Base-by-base conservation (phyloP, 192 early-diverging fungal species). In the Backusella mclennaniae region DNA sequence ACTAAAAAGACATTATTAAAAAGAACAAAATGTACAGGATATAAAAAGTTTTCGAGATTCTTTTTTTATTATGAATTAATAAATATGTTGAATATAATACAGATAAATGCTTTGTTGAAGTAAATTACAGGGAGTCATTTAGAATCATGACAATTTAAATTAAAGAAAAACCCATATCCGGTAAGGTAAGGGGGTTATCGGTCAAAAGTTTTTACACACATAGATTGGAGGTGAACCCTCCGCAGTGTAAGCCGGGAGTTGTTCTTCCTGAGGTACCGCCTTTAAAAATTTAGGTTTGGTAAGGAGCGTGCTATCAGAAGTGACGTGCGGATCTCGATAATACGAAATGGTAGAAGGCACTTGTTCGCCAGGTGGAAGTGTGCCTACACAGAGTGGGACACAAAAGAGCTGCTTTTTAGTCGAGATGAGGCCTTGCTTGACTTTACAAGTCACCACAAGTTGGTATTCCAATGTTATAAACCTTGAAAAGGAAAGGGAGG, bases 251-350 rank as follows among this genome's bases (percentile, higher is more conserved):
- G 44, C 42, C 1, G 70, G 70, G 21, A 72, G 39, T 72, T 72
- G 70, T 33, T 44, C 39, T 44, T 72, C 41, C 17, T 44, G 15
- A 29, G 29, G 23, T 7, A 19, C 3, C 12, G 14, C 15, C 29
- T 72, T 72, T 29, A 74, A 31, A 42, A 74, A 74, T 38, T 38
- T 74, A 39, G 73, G 73, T 19, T 66, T 74, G 19, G 73, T 74
- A 15, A 56, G n/a, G 17, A 66, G n/a, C 21, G 73, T 39, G 14
- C 23, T 66, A 29, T 74, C 73, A 4, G 31, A 9, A 6, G 15
- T 23, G 21, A 74, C 59, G 19, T 38, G 31, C n/a, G 53, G 35
- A 29, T 74, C 73, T 66, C 49, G 21, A 41, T 59, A 74, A 23
- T 21, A 33, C 3, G 39, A n/a, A 15, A 74, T 63, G 1, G 38